Base-by-base conservation (phyloP, 75 land plant species). In the Picea sitchensis region DNA sequence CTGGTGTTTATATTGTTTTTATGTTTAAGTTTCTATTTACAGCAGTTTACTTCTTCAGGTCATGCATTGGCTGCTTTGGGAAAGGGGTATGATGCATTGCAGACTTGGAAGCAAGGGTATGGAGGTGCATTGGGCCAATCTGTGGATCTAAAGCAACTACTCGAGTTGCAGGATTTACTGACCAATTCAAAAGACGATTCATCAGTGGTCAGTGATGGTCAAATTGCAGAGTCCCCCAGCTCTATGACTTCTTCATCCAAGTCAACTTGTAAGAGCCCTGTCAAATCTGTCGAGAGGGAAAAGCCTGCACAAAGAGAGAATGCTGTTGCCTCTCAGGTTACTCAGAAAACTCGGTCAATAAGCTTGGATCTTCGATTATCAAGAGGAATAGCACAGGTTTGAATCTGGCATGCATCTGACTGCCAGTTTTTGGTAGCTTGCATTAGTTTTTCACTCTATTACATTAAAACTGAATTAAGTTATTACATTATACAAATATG, bases 351-450 rank as follows among this genome's bases (percentile, higher is more conserved):
- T 63, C 90, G 81, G 79, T 85, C 90, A 64, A 84, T 93, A 41
- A 91, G 88, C 76, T 81, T 93, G 76, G 96, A 93, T 90, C 79
- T 93, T 23, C 88, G 92, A 30, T 47, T 93, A 76, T 91, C 96
- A 61, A 83, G 92, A 58, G 96, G 93, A 56, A 93, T 93, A 65
- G 90, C 84, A 41, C 77, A 89, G 92, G 96, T 91, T 79, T 58
- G 20, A 61, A 75, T 76, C 20, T 9, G 47, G 31, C 59, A 51
- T 75, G 47, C 13, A 69, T 44, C 34, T 14, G 69, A 31, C 18
- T 65, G 8, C 18, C 4, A 20, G 5, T 67, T 17, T 67, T 44
- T 38, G 11, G 74, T 44, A n/a, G 26, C 4, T 71, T 71, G n/a
- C 23, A 20, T 47, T 41, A 18, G 9, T 71, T 38, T 41, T 71